Evolutionary conservation across 163 green algal genomes (phyloP).

Genomic region (Chloromonas sp.): DNA sequence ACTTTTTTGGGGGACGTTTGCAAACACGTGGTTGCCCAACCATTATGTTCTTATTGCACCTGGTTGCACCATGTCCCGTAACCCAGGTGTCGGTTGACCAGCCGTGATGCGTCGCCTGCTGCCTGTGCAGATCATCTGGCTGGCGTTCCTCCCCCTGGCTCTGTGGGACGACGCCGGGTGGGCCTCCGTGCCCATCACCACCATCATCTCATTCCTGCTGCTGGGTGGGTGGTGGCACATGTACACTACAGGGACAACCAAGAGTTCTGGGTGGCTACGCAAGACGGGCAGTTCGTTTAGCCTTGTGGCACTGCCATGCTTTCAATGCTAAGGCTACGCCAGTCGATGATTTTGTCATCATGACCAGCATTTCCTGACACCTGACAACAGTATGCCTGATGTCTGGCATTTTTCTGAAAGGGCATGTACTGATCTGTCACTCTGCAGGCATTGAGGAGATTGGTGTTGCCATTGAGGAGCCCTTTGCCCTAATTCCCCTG

Average conservation of each 20-base stretch:
- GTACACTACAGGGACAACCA: too few species aligned
- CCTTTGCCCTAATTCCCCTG: neutral
- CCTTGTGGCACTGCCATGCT: neutral
- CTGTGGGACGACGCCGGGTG: slow-evolving; percentile 34
- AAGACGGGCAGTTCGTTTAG: neutral
- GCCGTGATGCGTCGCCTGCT: too few species aligned
- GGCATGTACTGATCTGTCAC: too few species aligned
- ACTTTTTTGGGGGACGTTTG: neutral
- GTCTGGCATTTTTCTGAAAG: too few species aligned
- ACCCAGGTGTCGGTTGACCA: too few species aligned
- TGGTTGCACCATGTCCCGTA: too few species aligned
- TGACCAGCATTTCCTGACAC: too few species aligned
- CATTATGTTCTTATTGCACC: too few species aligned
- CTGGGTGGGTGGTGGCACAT: slow-evolving; percentile 18
- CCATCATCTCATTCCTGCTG: slow-evolving; percentile 44
- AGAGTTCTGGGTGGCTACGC: slow-evolving; percentile 8
- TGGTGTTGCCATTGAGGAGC: slow-evolving; percentile 29
- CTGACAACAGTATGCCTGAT: too few species aligned
- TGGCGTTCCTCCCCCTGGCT: slow-evolving; percentile 39
- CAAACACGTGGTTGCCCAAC: too few species aligned
- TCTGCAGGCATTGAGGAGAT: slow-evolving; percentile 27
- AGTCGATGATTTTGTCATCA: neutral
- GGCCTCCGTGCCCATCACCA: slow-evolving; percentile 26
- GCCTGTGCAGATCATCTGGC: slow-evolving; percentile 32
- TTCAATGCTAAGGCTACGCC: neutral